Base-by-base conservation (phyloP, 345 rosid species). In the Laguncularia racemosa region DNA sequence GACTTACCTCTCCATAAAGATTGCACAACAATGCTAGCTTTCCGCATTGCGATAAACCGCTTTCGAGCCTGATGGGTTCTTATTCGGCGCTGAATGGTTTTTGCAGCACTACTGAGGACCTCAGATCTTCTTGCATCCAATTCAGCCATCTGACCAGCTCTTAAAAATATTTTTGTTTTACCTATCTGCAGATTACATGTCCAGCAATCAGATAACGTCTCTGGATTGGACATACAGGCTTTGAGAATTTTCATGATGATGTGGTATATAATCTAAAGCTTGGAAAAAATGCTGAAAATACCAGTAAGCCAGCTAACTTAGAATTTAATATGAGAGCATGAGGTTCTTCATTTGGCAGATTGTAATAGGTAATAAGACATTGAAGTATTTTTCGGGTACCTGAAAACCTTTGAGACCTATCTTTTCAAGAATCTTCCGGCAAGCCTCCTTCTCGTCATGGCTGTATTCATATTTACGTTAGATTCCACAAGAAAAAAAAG, bases 141-240 rank as follows among this genome's bases (percentile, higher is more conserved):
- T 73, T 93, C 99, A 64, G 99, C 99, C 99, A 93, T 93, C 78
- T 93, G 99, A 65, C 99, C 99, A 13, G 96, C 97, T 73, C 99
- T 81, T 63, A 93, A 71, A 73, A 93, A 93, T 44, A 93, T 78
- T 82, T 93, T 93, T 46, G 97, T 93, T 76, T 85, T 85, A 56
- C 99, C 99, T 70, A 93, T 76, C 96, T 89, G 85, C 72, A 80
- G 56, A 50, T 48, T 44, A 66, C 67, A 54, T 56, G 66, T 44
- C 57, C 56, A 58, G 33, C 48, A 59, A 62, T 23, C 20, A 20
- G 46, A 28, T 60, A 66, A 46, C 50, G 16, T n/a, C 60, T 40
- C 6, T 43, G 18, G 18, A 23, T 26, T 51, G 51, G 13, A 13
- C 18, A 19, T n/a, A 14, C 26, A 40, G 17, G 44, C 63, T 19